A percentile compares a stretch with the other conserved stretches of the same genome.
These are phyloP conservation scores for Cucumis sativus DNA, from an alignment of 306 rosid genomes.

Conservation along the genomic window DNA sequence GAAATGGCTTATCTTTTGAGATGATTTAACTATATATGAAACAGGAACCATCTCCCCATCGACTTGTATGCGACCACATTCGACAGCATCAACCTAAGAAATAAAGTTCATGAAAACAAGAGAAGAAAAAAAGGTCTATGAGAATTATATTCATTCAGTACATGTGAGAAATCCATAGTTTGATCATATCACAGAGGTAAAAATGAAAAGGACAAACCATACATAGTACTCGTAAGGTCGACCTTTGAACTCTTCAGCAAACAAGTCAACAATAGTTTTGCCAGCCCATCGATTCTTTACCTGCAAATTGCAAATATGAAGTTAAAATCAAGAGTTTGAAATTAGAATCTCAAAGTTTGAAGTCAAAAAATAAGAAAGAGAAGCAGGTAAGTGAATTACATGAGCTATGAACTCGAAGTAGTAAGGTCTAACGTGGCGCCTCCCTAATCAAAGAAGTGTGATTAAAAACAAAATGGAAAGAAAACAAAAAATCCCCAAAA, in stretches of 20 bases:
- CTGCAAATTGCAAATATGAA: conserved; percentile 20
- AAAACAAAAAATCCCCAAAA: background rate
- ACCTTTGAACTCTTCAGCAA: conserved; percentile 86
- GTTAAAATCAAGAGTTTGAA: background rate
- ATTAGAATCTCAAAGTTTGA: background rate
- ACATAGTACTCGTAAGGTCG: conserved; percentile 80
- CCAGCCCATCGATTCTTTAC: conserved; percentile 93
- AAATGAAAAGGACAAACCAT: background rate
- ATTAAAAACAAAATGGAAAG: conserved; percentile 1
- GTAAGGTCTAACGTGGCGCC: conserved; percentile 69
- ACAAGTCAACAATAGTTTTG: conserved; percentile 72
- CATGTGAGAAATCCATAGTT: background rate
- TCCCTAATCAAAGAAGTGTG: conserved; percentile 43
- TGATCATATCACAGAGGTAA: background rate
- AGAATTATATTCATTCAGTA: background rate
- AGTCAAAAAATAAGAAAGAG: background rate
- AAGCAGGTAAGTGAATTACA: conserved; percentile 15
- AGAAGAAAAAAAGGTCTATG: background rate
- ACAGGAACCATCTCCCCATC: conserved; percentile 38
- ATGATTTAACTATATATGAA: conserved; percentile 42
- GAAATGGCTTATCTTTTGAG: conserved; percentile 77
- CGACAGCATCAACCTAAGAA: conserved; percentile 38
- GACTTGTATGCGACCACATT: conserved; percentile 45
- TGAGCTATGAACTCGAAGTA: conserved; percentile 88
- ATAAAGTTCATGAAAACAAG: background rate